Percentiles rank a stretch among this genome's conserved stretches.
Conservation (phyloP, 257 asterid species). For the Penstemon eatonii region DNA sequence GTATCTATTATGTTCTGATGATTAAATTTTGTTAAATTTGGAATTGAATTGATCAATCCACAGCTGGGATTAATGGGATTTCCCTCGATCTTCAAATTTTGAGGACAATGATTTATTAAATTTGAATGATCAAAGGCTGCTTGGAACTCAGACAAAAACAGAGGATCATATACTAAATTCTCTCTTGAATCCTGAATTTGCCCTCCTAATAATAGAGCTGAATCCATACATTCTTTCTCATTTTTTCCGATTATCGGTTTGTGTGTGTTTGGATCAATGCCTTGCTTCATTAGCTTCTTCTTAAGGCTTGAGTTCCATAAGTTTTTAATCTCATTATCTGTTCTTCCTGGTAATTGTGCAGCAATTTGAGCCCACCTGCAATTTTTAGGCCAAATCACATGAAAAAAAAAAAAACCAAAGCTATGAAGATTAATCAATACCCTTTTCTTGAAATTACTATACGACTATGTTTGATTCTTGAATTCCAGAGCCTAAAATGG, state of each 20-base stretch:
- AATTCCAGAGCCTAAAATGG: no score
- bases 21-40: conserved; percentile 45
- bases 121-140: conserved; percentile 38
- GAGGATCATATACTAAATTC: conserved; percentile 50
- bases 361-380: conserved; percentile 95
- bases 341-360: conserved; percentile 77
- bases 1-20: conserved; percentile 35
- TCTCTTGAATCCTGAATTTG: conserved; percentile 28
- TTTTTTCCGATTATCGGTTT: conserved; percentile 41
- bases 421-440: neutral
- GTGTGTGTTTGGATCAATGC: conserved; percentile 83
- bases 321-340: conserved; percentile 90
- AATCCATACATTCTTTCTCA: conserved; percentile 29
- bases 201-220: conserved; percentile 25
- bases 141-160: conserved; percentile 59
- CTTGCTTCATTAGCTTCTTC: conserved; percentile 76
- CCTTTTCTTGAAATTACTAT: no score
- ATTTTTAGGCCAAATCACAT: neutral
- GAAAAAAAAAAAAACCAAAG: neutral
- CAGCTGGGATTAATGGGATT: conserved; percentile 11
- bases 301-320: conserved; percentile 78
- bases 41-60: conserved; percentile 43
- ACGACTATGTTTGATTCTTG: no score
- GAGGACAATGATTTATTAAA: conserved; percentile 30
- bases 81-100: conserved; percentile 15